Percentiles rank a stretch among this genome's conserved stretches.
phyloP scores from a whole-genome alignment of 2,329 filamentous ascomycete species.

The Mycocentrospora acerina region DNA sequence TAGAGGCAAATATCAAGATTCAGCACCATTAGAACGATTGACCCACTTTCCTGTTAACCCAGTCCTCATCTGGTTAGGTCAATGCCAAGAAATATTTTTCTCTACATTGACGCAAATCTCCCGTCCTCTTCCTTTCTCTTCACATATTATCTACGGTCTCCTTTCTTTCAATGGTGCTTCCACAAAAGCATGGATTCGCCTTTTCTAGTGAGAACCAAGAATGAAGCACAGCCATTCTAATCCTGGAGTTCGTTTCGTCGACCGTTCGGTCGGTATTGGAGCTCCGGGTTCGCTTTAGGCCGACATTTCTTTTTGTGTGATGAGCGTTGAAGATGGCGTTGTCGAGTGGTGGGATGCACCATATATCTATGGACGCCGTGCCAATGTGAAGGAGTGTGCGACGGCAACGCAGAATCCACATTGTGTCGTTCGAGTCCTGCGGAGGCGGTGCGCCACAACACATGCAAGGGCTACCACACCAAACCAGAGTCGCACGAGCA shows the following conservation, averaged over 20 bases:
- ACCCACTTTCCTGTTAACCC: no score
- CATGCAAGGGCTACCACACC: no score
- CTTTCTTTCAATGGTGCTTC: slow-evolving; percentile 29
- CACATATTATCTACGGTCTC: slow-evolving; percentile 35
- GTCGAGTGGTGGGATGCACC: no score
- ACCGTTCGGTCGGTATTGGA: slow-evolving; percentile 37
- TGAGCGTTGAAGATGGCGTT: neutral
- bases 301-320: slow-evolving; percentile 25
- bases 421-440: no score
- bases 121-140: slow-evolving; percentile 17
- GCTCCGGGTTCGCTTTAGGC: slow-evolving; percentile 45
- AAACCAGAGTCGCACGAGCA: slow-evolving; percentile 6
- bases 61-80: no score
- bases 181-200: slow-evolving; percentile 28
- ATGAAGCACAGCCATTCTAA: slow-evolving; percentile 42
- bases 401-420: no score
- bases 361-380: no score
- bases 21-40: no score
- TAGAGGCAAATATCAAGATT: no score
- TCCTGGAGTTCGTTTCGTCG: slow-evolving; percentile 41
- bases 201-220: slow-evolving; percentile 40
- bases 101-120: neutral
- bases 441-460: no score
- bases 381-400: no score
- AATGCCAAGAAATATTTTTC: neutral